phyloP scores from a whole-genome alignment of 805 yeast species.

The Kodamaea jinghongensis region DNA sequence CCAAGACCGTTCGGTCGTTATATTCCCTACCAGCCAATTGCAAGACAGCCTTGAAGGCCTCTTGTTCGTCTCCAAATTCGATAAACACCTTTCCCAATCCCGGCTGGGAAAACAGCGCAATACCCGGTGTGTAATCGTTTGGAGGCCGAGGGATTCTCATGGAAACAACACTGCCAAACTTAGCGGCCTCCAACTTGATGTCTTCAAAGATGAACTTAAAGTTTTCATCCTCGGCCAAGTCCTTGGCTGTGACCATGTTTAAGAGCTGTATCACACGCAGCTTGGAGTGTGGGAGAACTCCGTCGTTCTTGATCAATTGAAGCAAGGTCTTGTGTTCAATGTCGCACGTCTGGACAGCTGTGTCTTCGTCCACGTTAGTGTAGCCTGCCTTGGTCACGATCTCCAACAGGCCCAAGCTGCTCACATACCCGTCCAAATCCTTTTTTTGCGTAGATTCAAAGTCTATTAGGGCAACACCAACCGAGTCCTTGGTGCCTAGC shows the following conservation, averaged over 20 bases:
- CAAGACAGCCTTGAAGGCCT: conserved; percentile 55
- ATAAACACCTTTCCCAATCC: conserved; percentile 74
- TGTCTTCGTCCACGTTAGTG: conserved; percentile 28
- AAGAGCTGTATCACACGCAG: conserved; percentile 61
- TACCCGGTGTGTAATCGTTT: conserved; percentile 44
- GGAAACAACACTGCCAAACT: conserved; percentile 50
- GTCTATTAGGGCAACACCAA: conserved; percentile 51
- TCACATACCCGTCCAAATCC: conserved; percentile 12
- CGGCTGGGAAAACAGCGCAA: conserved; percentile 39
- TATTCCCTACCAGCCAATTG: conserved; percentile 64
- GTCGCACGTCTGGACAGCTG: conserved; percentile 37
- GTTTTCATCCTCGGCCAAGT: conserved; percentile 49
- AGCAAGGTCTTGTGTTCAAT: conserved; percentile 37
- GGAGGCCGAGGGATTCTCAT: conserved; percentile 64
- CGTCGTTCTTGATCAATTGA: conserved; percentile 35
- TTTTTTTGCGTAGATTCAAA: conserved; percentile 31
- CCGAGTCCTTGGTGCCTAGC: conserved; percentile 46
- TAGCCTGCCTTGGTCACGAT: conserved; percentile 26
- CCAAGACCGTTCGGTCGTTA: conserved; percentile 65
- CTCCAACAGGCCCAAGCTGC: conserved; percentile 13
- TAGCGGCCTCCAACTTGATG: conserved; percentile 47
- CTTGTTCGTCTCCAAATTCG: conserved; percentile 52
- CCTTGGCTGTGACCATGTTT: conserved; percentile 65
- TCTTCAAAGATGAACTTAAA: conserved; percentile 52
- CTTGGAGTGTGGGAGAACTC: conserved; percentile 34